phyloP scores from a whole-genome alignment of 352 stramenopile species.

The Halophytophthora batemanensis region DNA sequence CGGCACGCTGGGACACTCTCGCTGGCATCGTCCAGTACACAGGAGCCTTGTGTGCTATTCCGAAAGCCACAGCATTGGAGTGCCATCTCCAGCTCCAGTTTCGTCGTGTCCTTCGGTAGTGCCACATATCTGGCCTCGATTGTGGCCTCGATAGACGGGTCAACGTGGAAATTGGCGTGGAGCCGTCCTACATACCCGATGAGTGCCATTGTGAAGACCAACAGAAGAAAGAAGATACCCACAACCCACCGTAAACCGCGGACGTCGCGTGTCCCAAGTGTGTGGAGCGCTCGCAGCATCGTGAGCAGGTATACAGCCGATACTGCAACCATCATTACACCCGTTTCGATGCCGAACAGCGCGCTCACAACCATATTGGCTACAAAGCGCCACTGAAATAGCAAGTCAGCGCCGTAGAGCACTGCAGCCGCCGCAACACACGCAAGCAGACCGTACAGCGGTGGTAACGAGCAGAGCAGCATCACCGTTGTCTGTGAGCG shows the following conservation, averaged over 20 bases:
- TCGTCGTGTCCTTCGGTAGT: slow-evolving; percentile 12
- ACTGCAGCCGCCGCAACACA: slow-evolving; percentile 23
- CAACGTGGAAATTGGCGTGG: slow-evolving; percentile 28
- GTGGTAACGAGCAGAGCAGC: slow-evolving; percentile 39
- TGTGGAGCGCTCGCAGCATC: slow-evolving; percentile 22
- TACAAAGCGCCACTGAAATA: slow-evolving; percentile 33
- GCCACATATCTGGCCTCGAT: slow-evolving; percentile 31
- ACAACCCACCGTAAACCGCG: slow-evolving; percentile 33
- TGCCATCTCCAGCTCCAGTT: slow-evolving; percentile 36
- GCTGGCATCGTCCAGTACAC: slow-evolving; percentile 8
- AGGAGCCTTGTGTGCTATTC: slow-evolving; percentile 28
- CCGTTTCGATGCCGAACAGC: slow-evolving; percentile 44
- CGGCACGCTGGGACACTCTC: slow-evolving; percentile 27
- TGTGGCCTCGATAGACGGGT: slow-evolving; percentile 29
- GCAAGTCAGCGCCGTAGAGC: slow-evolving; percentile 39
- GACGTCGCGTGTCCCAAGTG: slow-evolving; percentile 27
- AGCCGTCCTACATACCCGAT: slow-evolving; percentile 30
- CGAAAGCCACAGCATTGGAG: slow-evolving; percentile 53
- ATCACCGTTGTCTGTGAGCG: slow-evolving; percentile 24
- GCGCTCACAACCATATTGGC: slow-evolving; percentile 29
- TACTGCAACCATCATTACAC: slow-evolving; percentile 13
- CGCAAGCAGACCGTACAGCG: slow-evolving; percentile 27
- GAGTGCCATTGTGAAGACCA: slow-evolving; percentile 28
- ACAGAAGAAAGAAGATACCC: slow-evolving; percentile 24
- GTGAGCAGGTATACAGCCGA: slow-evolving; percentile 23